These are phyloP conservation scores for Sanguinoderma infundibulare DNA, from an alignment of 1,284 basidiomycete genomes.

Conservation along the genomic window DNA sequence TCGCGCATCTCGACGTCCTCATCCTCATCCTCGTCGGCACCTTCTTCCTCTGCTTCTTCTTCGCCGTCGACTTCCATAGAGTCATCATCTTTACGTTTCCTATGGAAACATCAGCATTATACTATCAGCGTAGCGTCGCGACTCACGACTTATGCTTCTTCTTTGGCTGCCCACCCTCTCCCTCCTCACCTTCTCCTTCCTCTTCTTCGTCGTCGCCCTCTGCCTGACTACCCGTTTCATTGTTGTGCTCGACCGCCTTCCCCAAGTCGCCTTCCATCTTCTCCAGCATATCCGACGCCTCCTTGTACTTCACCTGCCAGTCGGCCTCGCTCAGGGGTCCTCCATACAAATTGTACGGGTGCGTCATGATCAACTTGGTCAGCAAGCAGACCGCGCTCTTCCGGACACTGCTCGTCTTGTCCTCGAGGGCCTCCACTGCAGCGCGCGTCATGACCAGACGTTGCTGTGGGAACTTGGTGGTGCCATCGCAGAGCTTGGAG, in stretches of 20 bases:
- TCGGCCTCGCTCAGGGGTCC: slow-evolving; percentile 77
- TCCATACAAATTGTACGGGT: slow-evolving; percentile 92
- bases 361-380: slow-evolving; percentile 81
- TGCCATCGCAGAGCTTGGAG: slow-evolving; percentile 73
- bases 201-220: slow-evolving; percentile 35
- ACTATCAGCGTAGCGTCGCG: background rate
- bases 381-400: slow-evolving; percentile 85
- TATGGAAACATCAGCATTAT: background rate
- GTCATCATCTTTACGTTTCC: slow-evolving; percentile 37
- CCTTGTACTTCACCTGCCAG: slow-evolving; percentile 78
- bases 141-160: slow-evolving; percentile 40
- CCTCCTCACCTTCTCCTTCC: slow-evolving; percentile 31
- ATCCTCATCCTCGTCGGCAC: slow-evolving; percentile 32
- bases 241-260: slow-evolving; percentile 56
- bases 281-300: slow-evolving; percentile 67
- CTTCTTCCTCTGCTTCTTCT: slow-evolving; percentile 34
- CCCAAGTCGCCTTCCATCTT: slow-evolving; percentile 58
- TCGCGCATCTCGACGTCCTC: slow-evolving; percentile 43
- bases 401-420: slow-evolving; percentile 89
- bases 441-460: slow-evolving; percentile 78
- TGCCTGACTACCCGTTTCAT: slow-evolving; percentile 42
- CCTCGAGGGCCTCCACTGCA: slow-evolving; percentile 83
- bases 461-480: slow-evolving; percentile 87
- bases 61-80: slow-evolving; percentile 60
- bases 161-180: slow-evolving; percentile 33